Evolutionary conservation across 1,284 basidiomycete species (phyloP).

Genomic region (Cryptococcus depauperatus): DNA sequence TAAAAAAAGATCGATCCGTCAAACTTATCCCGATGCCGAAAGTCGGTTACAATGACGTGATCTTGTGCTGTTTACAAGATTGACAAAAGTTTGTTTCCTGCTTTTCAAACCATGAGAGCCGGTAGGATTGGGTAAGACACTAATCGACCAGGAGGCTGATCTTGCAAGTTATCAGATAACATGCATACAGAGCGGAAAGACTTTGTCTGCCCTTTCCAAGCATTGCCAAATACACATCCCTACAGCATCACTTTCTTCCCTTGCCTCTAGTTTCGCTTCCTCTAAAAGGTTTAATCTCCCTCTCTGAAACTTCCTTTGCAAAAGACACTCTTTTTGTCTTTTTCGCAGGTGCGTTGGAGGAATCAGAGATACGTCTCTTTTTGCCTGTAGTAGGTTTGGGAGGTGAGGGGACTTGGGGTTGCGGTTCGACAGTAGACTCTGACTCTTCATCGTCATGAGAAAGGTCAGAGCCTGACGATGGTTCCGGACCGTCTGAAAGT

Average conservation of each 20-base stretch:
- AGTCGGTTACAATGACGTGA: no score
- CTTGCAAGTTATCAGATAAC: no score
- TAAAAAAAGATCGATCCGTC: no score
- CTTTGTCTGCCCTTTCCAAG: no score
- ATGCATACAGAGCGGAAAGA: no score
- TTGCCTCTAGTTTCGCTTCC: constrained; percentile 17
- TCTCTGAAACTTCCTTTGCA: constrained; percentile 5
- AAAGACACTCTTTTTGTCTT: constrained; percentile 30
- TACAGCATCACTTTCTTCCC: constrained; percentile 7
- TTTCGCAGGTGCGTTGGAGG: constrained; percentile 13
- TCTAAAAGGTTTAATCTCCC: constrained; percentile 7
- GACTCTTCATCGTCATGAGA: constrained; percentile 28
- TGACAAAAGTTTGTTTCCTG: no score
- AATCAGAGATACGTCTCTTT: constrained; percentile 16
- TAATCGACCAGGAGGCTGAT: no score
- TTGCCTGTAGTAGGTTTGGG: constrained; percentile 4
- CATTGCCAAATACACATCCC: no score
- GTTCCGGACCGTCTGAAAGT: constrained; percentile 39
- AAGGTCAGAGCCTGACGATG: constrained; percentile 30
- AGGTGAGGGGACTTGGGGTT: constrained; percentile 14
- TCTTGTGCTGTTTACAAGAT: no score
- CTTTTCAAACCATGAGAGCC: no score
- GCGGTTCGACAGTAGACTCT: constrained; percentile 12
- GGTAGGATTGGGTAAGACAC: no score
- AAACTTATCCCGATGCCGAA: no score